Base-by-base conservation (phyloP, 257 asterid species). In the Nicotiana undulata region DNA sequence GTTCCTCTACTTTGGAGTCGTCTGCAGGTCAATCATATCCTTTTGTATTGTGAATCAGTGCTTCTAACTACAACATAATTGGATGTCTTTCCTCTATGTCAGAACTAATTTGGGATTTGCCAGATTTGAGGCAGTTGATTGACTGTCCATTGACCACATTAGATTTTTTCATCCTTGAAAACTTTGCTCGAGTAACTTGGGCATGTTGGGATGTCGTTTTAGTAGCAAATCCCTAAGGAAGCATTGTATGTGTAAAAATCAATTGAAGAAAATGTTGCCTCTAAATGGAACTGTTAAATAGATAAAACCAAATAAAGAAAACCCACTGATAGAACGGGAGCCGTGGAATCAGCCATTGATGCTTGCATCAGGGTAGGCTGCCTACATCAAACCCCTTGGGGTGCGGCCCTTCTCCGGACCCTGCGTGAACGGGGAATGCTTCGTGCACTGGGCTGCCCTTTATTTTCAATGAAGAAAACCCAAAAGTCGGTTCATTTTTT, bases 1-100 rank as follows among this genome's bases (percentile, higher is more conserved):
- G 92, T 92, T 88, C 98, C 98, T 77, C 81, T 89, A 64, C 90
- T 89, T 67, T 94, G 98, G 98, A 94, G 98, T 82, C 97, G 95
- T 87, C 90, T 89, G 77, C 98, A 94, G 98, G 98, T 93, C 44
- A 83, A 76, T 86, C 56, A 85, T 67, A 40, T 34, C 24, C 26
- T 44, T 28, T 40, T 34, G 61, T 63, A 10, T 17, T 53, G 59
- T 82, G 75, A 83, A 84, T 80, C 66, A 64, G 85, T 80, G 79
- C 64, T 72, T 22, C 34, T 46, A 46, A 28, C 49, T 72, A 6
- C 59, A 22, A 22, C 37, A 44, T 46, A 46, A 46, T 59, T 1
- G 20, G 59, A 16, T 72, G 22, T 72, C 49, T 46, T 72, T 12
- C 77, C 18, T 46, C 77, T 72, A 68, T 68, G 22, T 46, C 37